Base-by-base conservation (phyloP, 1,284 basidiomycete genomes). In the Marasmius fiardii region DNA sequence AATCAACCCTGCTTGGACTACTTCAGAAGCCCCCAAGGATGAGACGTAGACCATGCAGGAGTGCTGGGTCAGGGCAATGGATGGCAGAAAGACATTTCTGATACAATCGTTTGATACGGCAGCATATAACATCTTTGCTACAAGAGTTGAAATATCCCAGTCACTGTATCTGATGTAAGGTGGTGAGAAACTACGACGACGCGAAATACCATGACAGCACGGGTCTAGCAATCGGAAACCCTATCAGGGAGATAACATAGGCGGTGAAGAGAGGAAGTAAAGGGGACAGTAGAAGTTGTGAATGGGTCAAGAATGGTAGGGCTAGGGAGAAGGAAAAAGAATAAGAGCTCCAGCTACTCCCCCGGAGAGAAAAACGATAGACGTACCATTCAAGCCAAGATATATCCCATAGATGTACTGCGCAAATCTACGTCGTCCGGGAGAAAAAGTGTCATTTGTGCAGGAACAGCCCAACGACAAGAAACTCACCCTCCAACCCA, bases 351-450 rank as follows among this genome's bases (percentile, higher is more conserved):
- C 10, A 10, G 10, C 28, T 10, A 10, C 10, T 31, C 28, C 5
- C n/a, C n/a, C n/a, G n/a, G n/a, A 4, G 4, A 31, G 5, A 31
- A 31, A 31, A 31, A 31, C 28, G 28, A 31, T 31, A 10, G 28
- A 31, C 28, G 10, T 31, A 88, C 89, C 88, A 65, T 86, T 92
- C 58, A 95, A 80, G 7, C 95, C 94, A 34, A 96, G 81, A 71
- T 96, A 96, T 21, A 93, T 80, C 43, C 94, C 91, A 68, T 96
- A 96, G 33, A 87, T 83, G 68, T 96, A 97, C 70, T 96, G 94
- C 2, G 87, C 83, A 60, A 91, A 87, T 34, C 90, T 90, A 63
- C 23, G 24, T 24, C 12, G 6, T n/a, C n/a, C n/a, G 20, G 18
- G 35, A 16, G 21, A 39, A n/a, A 7, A 1, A 16, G 8, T 41